Base-by-base conservation (phyloP, 1,284 basidiomycete genomes). In the Puccinia hordei region DNA sequence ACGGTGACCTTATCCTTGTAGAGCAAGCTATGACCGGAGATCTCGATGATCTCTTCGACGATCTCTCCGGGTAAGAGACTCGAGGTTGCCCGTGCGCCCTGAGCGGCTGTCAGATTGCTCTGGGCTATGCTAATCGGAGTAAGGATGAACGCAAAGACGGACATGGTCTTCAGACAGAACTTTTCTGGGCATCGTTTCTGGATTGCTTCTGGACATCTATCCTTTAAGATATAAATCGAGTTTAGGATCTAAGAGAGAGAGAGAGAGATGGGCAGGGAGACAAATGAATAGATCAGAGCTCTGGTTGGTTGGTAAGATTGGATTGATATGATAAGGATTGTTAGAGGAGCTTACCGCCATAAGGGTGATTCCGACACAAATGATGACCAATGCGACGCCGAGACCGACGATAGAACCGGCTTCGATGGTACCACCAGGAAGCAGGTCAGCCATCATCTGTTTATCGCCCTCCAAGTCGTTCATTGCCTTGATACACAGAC, bases 181-280 rank as follows among this genome's bases (percentile, higher is more conserved):
- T 6, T 12, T 10, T 27, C 15, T 2, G 66, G 66, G 17, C n/a
- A 69, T 5, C 66, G 46, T n/a, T 51, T 69, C 44, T 44, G n/a
- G 30, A 69, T 69, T 3, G 41, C 44, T 30, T 69, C 9, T 17
- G 66, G 66, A 27, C 13, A 41, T 49, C 27, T 69, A 46, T 69
- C 66, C 15, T 46, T 69, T 19, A 51, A 30, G 27, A 69, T 69
- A 27, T 69, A 69, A 12, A 69, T 69, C 44, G 66, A 46, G 24
- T 69, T 69, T 41, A 69, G 44, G 44, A 46, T 24, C 66, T 69
- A 9, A 9, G 27, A 10, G 6, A n/a, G 17, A 27, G 27, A 17
- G 2, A 44, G 35, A 44, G 19, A 46, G 35, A n/a, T n/a, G n/a
- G n/a, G n/a, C n/a, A n/a, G n/a, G n/a, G n/a, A n/a, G n/a, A n/a